A percentile compares a stretch with the other conserved stretches of the same genome.
phyloP scores from a whole-genome alignment of 345 rosid genomes.

The Hibiscus syriacus region DNA sequence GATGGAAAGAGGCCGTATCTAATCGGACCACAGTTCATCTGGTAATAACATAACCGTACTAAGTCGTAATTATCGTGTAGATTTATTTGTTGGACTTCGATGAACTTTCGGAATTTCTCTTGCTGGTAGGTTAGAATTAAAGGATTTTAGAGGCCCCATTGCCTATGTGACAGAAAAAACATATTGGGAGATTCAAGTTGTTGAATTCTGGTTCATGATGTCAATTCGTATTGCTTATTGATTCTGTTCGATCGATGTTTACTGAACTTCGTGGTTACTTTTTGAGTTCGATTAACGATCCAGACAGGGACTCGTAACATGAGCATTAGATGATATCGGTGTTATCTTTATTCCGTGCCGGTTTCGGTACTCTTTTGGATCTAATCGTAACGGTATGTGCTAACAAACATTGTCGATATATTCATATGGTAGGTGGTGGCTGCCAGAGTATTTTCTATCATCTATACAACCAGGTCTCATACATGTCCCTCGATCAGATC shows the following conservation, averaged over 20 bases:
- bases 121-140: neutral
- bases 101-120: neutral
- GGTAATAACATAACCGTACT: slow-evolving; percentile 33
- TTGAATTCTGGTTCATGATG: neutral
- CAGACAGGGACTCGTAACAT: neutral
- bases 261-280: neutral
- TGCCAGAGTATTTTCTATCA: slow-evolving; percentile 98
- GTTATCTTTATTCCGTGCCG: neutral
- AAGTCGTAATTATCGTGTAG: neutral
- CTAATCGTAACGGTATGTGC: neutral
- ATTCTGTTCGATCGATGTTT: neutral
- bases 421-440: slow-evolving; percentile 61
- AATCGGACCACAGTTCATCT: slow-evolving; percentile 73
- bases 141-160: neutral
- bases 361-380: neutral
- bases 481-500: slow-evolving; percentile 91
- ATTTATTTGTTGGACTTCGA: neutral
- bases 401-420: slow-evolving; percentile 7
- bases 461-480: slow-evolving; percentile 94
- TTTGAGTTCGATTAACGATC: neutral
- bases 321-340: neutral
- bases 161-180: neutral
- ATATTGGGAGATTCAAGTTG: neutral
- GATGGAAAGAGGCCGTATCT: slow-evolving; percentile 61
- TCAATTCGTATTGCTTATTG: neutral